These are phyloP conservation scores for Lepidium campestre DNA, from an alignment of 441 rosid genomes.

Conservation along the genomic window DNA sequence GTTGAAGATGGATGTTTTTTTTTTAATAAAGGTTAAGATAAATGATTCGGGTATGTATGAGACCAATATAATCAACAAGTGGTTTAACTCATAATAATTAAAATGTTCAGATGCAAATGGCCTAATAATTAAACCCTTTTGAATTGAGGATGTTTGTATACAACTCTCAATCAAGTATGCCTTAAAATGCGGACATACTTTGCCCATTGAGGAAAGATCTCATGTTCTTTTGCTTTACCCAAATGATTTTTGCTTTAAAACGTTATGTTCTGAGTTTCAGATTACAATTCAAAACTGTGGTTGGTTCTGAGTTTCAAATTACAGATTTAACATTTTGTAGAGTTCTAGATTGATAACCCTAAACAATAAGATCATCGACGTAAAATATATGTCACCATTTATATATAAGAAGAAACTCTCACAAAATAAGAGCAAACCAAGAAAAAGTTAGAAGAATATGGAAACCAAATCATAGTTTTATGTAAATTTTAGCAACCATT, in stretches of 20 bases:
- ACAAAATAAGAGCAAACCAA: conserved; percentile 11
- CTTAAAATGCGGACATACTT: too few species aligned
- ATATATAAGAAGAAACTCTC: background rate
- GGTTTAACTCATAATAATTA: background rate
- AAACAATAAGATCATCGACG: background rate
- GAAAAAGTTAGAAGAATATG: conserved; percentile 16
- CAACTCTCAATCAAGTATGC: conserved; percentile 18
- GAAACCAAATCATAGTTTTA: conserved; percentile 21
- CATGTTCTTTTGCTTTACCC: too few species aligned
- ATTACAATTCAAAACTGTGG: too few species aligned
- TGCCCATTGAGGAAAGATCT: too few species aligned
- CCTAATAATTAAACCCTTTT: conserved; percentile 11
- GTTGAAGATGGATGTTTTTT: too few species aligned
- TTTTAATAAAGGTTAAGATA: too few species aligned
- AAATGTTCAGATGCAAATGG: conserved; percentile 20
- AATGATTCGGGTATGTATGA: background rate
- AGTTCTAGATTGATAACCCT: too few species aligned
- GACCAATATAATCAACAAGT: background rate
- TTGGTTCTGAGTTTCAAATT: too few species aligned
- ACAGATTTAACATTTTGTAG: too few species aligned
- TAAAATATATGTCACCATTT: background rate
- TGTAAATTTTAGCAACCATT: conserved; percentile 17
- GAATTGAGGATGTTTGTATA: conserved; percentile 8
- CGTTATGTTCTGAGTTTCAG: too few species aligned
- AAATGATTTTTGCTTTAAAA: too few species aligned